Evolutionary conservation across 495 filamentous ascomycete genomes (phyloP), one percentile per base, ranked within the genome.

Genomic region (Lasiosphaeria miniovina): DNA sequence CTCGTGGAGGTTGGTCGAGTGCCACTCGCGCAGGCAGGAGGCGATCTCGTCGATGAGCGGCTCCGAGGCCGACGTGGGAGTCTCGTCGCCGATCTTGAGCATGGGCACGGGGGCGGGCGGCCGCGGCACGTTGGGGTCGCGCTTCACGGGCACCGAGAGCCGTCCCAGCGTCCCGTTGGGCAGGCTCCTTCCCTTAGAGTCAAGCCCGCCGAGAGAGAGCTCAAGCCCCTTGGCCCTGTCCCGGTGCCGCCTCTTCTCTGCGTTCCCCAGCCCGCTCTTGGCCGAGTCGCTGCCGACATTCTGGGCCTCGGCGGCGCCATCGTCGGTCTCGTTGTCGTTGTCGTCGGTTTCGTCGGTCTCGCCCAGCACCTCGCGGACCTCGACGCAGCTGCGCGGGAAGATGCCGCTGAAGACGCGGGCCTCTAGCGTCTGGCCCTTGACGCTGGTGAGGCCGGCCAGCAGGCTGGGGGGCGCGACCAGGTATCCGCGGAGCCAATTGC

Each of bases 41-140:
- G 93, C 92, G 69, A 98, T 97, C 69, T 99, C 94, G 71, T 98
- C 95, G 10, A 99, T 92, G 57, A 99, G 77, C 3, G 94, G 94
- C 70, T 99, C 94, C 32, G 89, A 84, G 11, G 84, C 81, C 3
- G 91, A 96, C 3, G 89, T 93, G 4, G 91, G 88, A 1, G 91
- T 96, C 77, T 98, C 94, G 63, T 98, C 94, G 32, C 95, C 95
- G 67, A 98, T 90, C 71, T 96, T 96, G 41, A 98, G 80, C 90
- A 96, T 93, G 7, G 94, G 94, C 3, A 98, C 95, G 0, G 94
- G 94, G 8, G 95, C 95, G 3, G 90, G 83, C 33, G 91, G 95
- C 65, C 90, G 89, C 12, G 88, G 87, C 34, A 79, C 81, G 68
- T 85, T 81, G 3, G 80, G 83, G 59, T 87, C 82, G 48, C 82